Evolutionary conservation across 768 basidiomycete species (phyloP).

Genomic region (Strobilomyces echinocephalus): DNA sequence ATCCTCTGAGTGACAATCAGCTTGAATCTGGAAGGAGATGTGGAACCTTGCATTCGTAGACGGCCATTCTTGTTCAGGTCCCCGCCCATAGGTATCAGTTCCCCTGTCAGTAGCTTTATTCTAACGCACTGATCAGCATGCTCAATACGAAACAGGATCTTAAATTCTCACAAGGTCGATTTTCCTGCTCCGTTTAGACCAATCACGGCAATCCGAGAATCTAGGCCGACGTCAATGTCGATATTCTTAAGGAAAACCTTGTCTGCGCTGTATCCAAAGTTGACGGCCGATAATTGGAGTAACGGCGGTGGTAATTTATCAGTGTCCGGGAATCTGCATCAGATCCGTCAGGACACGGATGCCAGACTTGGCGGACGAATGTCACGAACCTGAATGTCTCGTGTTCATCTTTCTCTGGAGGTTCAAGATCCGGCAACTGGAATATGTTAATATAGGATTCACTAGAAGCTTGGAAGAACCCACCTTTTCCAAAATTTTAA

Average conservation of each 20-base stretch:
- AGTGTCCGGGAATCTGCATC: slow-evolving; percentile 79
- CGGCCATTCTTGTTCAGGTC: slow-evolving; percentile 89
- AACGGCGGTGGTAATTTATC: slow-evolving; percentile 97
- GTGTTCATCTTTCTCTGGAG: slow-evolving; percentile 87
- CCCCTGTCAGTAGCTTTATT: slow-evolving; percentile 63
- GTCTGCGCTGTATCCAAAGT: slow-evolving; percentile 80
- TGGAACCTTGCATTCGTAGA: slow-evolving; percentile 65
- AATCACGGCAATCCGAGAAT: slow-evolving; percentile 91
- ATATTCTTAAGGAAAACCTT: slow-evolving; percentile 72
- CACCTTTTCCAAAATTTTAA: slow-evolving; percentile 73
- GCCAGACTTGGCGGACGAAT: neutral
- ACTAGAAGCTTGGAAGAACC: neutral
- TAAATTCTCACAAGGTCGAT: slow-evolving; percentile 70
- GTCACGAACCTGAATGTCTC: slow-evolving; percentile 78
- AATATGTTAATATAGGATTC: neutral
- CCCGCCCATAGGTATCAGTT: slow-evolving; percentile 40
- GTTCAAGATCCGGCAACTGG: slow-evolving; percentile 82
- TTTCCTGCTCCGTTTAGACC: slow-evolving; percentile 96
- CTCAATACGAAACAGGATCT: neutral
- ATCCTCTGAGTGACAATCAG: slow-evolving; percentile 48
- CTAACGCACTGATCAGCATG: slow-evolving; percentile 35
- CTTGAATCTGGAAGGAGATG: neutral
- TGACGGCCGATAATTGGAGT: slow-evolving; percentile 85
- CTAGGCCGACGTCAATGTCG: slow-evolving; percentile 91
- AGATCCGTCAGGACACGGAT: neutral